These are phyloP conservation scores for Lachnellula suecica DNA, from an alignment of 2,329 filamentous ascomycete genomes.

Conservation along the genomic window DNA sequence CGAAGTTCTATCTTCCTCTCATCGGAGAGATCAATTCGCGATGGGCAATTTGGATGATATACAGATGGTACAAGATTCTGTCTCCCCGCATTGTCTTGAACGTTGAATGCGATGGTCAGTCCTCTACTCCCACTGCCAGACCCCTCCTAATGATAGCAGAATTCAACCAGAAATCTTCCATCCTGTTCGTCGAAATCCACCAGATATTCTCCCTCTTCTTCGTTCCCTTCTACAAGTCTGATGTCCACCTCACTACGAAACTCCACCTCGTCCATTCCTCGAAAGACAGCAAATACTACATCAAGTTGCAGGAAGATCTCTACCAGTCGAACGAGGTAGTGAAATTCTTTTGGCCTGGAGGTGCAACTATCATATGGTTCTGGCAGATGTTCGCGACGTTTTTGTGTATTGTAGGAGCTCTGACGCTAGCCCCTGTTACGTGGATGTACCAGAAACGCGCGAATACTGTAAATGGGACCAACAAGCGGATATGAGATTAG, in stretches of 20 bases:
- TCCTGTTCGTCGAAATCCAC: slow-evolving; percentile 71
- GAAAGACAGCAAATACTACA: slow-evolving; percentile 59
- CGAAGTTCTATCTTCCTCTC: slow-evolving; percentile 40
- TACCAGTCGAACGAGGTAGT: slow-evolving; percentile 78
- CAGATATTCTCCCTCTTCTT: slow-evolving; percentile 79
- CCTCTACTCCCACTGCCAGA: background rate
- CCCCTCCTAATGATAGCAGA: slow-evolving; percentile 41
- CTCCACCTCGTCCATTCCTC: slow-evolving; percentile 55
- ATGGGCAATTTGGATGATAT: slow-evolving; percentile 66
- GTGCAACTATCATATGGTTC: slow-evolving; percentile 55
- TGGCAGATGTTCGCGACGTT: slow-evolving; percentile 66
- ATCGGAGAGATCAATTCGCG: slow-evolving; percentile 56
- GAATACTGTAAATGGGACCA: slow-evolving; percentile 19
- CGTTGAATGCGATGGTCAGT: slow-evolving; percentile 57
- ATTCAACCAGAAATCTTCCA: slow-evolving; percentile 62
- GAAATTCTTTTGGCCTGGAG: slow-evolving; percentile 65
- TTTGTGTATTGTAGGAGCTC: slow-evolving; percentile 61
- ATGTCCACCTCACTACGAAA: slow-evolving; percentile 67
- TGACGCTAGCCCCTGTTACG: slow-evolving; percentile 49
- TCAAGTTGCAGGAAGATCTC: slow-evolving; percentile 74
- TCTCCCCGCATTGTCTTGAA: slow-evolving; percentile 69
- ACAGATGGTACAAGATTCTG: slow-evolving; percentile 82
- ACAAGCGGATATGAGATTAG: slow-evolving; percentile 4
- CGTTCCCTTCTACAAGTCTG: slow-evolving; percentile 70
- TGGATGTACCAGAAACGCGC: slow-evolving; percentile 44